A percentile compares a stretch with the other conserved stretches of the same genome.
Conservation (phyloP, 106 monocot species). For the Apostasia shenzhenica region DNA sequence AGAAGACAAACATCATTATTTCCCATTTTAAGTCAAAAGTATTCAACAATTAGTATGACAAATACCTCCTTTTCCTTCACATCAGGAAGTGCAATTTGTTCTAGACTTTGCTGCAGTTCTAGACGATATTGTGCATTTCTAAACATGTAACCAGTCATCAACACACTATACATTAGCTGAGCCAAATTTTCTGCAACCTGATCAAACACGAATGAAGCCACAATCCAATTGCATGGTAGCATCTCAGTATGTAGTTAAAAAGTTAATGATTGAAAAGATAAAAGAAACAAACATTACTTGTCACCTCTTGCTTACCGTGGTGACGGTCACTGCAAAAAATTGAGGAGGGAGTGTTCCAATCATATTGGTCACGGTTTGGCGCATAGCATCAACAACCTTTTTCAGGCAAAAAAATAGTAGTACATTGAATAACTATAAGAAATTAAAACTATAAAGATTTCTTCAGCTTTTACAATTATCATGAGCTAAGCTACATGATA, state of each 20-base stretch:
- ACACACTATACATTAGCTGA: slow-evolving; percentile 95
- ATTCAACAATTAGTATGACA: background rate
- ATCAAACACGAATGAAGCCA: background rate
- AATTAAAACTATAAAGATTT: no score
- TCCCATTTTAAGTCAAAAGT: background rate
- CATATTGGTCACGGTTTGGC: slow-evolving; percentile 94
- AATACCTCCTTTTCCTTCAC: slow-evolving; percentile 46
- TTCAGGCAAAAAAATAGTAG: slow-evolving; percentile 1
- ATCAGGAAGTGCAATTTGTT: slow-evolving; percentile 83
- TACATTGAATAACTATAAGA: no score
- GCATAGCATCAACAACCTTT: slow-evolving; percentile 98
- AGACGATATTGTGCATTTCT: slow-evolving; percentile 88
- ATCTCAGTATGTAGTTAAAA: background rate
- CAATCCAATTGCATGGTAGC: background rate
- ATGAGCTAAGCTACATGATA: no score
- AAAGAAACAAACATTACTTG: slow-evolving; percentile 7
- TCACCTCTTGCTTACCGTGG: slow-evolving; percentile 51
- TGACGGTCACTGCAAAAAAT: slow-evolving; percentile 87
- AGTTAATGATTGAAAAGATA: background rate
- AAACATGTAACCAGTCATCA: slow-evolving; percentile 99
- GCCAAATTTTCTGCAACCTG: slow-evolving; percentile 99
- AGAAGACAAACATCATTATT: background rate
- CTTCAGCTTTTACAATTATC: no score
- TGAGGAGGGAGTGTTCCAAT: slow-evolving; percentile 91
- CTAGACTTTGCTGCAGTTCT: slow-evolving; percentile 85